Base-by-base conservation (phyloP, 1,284 basidiomycete genomes). In the Bjerkandera adusta region DNA sequence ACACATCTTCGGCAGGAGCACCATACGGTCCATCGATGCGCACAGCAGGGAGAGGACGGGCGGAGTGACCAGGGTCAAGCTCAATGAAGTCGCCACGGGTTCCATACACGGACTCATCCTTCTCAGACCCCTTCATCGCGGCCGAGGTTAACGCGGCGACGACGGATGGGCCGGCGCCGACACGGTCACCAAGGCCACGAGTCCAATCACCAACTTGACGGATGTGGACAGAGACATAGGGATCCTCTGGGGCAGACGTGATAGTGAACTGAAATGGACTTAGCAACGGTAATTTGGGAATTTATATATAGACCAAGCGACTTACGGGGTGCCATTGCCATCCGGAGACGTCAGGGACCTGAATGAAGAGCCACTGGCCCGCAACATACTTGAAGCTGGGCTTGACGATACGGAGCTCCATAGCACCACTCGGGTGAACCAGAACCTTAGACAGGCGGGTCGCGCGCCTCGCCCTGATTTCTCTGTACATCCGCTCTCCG, bases 161-260 rank as follows among this genome's bases (percentile, higher is more conserved):
- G 33, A 89, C 79, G 20, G 77, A 73, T 8, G 85, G 83, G 39
- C 87, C 87, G 43, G 85, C 90, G 42, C 91, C 90, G 32, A 94
- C 78, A 56, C 87, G 83, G 45, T 87, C 83, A 32, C 89, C 92
- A 30, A 95, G 81, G 24, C 75, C 82, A 43, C 75, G 76, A 3
- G 91, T 94, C 72, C 82, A 95, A 65, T 96, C 92, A 53, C 91
- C 90, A 43, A 89, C 89, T 71, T 94, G 92, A 64, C 90, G 88
- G 56, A 95, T 86, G 65, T 94, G 92, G 35, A 95, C 68, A 16
- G 89, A 92, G 27, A 94, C 79, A 63, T 91, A 94, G 2, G 90
- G 87, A 58, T 94, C 92, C 57, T 92, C 90, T 1, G 92, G 92
- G 13, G 92, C 90, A 38, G 89, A 92, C 0, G 92, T 93, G 68